Evolutionary conservation across 139 green algal genomes (phyloP), one percentile per base, ranked within the genome.

Genomic region (Deuterostichococcus epilithicus): DNA sequence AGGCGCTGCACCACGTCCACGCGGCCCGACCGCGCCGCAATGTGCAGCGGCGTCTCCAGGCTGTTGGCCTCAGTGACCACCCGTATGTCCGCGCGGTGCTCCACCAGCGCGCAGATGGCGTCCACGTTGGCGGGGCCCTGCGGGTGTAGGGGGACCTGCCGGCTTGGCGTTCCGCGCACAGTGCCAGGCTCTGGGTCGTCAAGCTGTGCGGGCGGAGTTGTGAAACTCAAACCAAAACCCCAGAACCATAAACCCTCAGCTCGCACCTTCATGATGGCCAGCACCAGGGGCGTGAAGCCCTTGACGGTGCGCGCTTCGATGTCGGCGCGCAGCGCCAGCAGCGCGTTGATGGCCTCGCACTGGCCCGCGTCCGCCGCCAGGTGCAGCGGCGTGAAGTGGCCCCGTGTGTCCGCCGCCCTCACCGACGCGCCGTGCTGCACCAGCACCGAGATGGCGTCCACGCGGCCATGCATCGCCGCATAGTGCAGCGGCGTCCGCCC

Each of bases 301-400:
- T 91, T 88, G 47, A 47, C 72, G 72, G 78, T 83, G 2, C 33
- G 37, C 10, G 69, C 72, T 26, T 90, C 78, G 38, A 88, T 74
- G 6, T 72, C 36, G 38, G 83, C 86, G 3, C 85, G 83, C 44
- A 83, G 42, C 74, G 77, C 66, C 20, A 84, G 68, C 30, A 90
- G 83, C 28, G 22, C 44, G 0, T 73, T 66, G 6, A 88, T 76
- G 22, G 80, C 80, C 10, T 87, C 83, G 73, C 83, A 84, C 72
- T 91, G 86, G 35, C 87, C 87, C 39, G 79, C 76, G 73, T 91
- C 87, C 20, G 87, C 87, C 5, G 87, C 87, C 23, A 91, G 58
- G 73, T 91, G 87, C 44, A 91, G 77, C 18, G 87, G 83, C 26
- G 86, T 89, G 78, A 81, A 86, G 0, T 82, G 83, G 1, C 81